Conservation (phyloP, 2,329 filamentous ascomycete genomes). For the Lasiodiplodia citricola region DNA sequence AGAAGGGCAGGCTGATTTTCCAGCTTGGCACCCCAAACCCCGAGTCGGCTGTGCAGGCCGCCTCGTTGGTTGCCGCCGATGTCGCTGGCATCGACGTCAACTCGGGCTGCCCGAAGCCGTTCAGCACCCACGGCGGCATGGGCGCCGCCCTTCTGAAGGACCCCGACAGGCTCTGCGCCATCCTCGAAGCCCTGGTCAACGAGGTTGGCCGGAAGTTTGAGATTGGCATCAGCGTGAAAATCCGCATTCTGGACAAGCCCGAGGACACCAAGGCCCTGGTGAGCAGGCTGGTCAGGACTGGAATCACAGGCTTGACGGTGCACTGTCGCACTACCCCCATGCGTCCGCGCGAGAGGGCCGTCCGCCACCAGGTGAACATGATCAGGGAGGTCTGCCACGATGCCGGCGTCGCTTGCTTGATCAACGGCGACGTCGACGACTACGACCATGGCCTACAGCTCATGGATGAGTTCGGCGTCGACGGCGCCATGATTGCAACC, state of each 20-base stretch:
- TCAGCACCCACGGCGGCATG: conserved; percentile 93
- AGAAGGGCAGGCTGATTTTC: conserved; percentile 79
- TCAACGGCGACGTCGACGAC: conserved; percentile 89
- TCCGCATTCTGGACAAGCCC: conserved; percentile 79
- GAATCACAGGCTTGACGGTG: conserved; percentile 89
- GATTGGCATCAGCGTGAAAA: conserved; percentile 97
- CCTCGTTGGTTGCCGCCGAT: conserved; percentile 81
- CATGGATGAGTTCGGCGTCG: conserved; percentile 79
- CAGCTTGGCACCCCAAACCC: conserved; percentile 91
- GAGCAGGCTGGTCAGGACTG: conserved; percentile 77
- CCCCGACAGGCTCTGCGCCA: conserved; percentile 81
- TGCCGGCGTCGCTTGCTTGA: conserved; percentile 86
- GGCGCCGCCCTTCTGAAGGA: conserved; percentile 87
- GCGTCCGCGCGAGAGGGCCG: conserved; percentile 86
- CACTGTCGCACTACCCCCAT: conserved; percentile 97
- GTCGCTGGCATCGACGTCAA: conserved; percentile 97
- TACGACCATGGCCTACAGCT: conserved; percentile 75
- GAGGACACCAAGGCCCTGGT: conserved; percentile 80
- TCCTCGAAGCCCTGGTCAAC: conserved; percentile 80
- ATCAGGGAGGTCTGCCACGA: conserved; percentile 79
- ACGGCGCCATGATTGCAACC: conserved; percentile 97
- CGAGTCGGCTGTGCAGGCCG: conserved; percentile 80
- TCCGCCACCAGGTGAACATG: conserved; percentile 85
- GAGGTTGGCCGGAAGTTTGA: conserved; percentile 78
- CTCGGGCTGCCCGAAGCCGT: conserved; percentile 96